Conservation (phyloP, 257 asterid species). For the Nicotiana obtusifolia region DNA sequence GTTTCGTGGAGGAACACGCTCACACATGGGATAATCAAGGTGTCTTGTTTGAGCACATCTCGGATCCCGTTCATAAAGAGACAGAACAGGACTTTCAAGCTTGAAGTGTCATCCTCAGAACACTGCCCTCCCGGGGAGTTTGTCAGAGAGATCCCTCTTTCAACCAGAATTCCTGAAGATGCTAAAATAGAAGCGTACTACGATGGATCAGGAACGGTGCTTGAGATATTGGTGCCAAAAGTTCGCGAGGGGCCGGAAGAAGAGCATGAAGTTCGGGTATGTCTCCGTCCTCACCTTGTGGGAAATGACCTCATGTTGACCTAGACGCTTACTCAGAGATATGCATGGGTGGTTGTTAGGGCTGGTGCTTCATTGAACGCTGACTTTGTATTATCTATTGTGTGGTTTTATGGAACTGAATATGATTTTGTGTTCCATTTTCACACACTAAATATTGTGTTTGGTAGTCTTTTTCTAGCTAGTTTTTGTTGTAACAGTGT, state of each 20-base stretch:
- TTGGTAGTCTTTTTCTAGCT: not conserved
- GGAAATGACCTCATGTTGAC: conserved; percentile 67
- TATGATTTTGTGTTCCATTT: not conserved
- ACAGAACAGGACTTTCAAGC: conserved; percentile 74
- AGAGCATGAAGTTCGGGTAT: conserved; percentile 89
- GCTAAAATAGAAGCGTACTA: conserved; percentile 82
- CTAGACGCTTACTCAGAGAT: conserved; percentile 18
- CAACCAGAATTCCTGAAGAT: conserved; percentile 85
- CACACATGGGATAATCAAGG: conserved; percentile 69
- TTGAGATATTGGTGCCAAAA: conserved; percentile 88
- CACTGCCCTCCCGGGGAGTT: conserved; percentile 95
- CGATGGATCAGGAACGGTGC: conserved; percentile 71
- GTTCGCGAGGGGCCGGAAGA: conserved; percentile 60
- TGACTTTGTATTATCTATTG: not conserved
- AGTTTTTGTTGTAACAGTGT: not conserved
- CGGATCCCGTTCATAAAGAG: conserved; percentile 66
- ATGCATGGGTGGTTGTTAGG: conserved; percentile 27
- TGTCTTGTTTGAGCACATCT: conserved; percentile 65
- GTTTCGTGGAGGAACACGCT: conserved; percentile 72
- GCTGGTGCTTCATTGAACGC: conserved; percentile 17
- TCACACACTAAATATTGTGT: conserved; percentile 6
- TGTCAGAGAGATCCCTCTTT: conserved; percentile 68
- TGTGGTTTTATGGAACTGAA: not conserved
- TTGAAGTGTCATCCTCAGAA: conserved; percentile 55
- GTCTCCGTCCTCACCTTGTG: conserved; percentile 72